Evolutionary conservation across 164 flowering plant species (phyloP), one percentile per base, ranked within the genome.

Genomic region (Saururus chinensis): DNA sequence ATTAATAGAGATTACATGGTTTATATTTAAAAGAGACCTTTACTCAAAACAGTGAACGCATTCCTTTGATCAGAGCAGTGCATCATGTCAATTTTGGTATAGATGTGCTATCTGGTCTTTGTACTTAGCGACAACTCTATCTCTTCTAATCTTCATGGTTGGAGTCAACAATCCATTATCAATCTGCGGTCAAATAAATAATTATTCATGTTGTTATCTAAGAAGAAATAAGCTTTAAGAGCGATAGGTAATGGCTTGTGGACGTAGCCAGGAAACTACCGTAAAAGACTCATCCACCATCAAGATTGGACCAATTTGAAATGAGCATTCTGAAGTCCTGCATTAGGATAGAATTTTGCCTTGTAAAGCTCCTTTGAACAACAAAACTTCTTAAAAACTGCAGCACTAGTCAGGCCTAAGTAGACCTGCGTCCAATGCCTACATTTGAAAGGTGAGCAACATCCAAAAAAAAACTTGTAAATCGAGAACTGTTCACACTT

Each of bases 151-250:
- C 74, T 92, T 89, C 91, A 92, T 77, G 23, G 98, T 89, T 55
- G 96, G 90, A 23, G 96, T 92, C 93, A 92, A 69, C 45, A 92
- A 65, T n/a, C 96, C 96, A 64, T 71, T 75, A n/a, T 92, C 98
- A 55, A 92, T 81, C 96, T 92, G 93, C 82, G 74, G 54, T 10
- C 7, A 13, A 42, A 69, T 22, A 59, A 5, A 53, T 35, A 59
- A 62, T 19, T 35, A 20, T 11, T 25, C 19, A 6, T 62, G 49
- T 13, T 2, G 49, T 45, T 45, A 13, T 12, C 49, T 37, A 20
- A 20, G 41, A 23, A 10, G 35, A 19, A 4, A 23, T 55, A 55
- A 55, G 22, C 13, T 19, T 10, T 19, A 55, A 4, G 30, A 13
- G 7, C 10, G 35, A 20, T 24, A 1, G 13, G 3, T 24, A 6